Percentiles rank a stretch among this genome's conserved stretches.
These are phyloP conservation scores for Coemansia asiatica DNA, from an alignment of 192 early-diverging fungal genomes.

Conservation along the genomic window DNA sequence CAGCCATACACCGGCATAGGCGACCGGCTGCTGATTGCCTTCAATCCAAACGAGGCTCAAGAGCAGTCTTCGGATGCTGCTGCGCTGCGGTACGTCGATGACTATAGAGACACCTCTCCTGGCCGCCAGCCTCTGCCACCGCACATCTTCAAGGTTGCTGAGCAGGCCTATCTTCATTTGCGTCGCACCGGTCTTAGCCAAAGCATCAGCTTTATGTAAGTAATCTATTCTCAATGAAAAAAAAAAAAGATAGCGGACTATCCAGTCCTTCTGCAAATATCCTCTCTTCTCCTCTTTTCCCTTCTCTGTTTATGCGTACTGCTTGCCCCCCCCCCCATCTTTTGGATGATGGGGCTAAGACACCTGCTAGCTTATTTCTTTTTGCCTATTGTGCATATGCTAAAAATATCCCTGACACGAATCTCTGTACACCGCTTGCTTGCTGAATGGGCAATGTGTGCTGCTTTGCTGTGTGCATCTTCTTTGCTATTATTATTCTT, in stretches of 20 bases:
- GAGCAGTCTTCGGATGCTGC: slow-evolving; percentile 59
- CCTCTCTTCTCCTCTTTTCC: no score
- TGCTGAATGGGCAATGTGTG: no score
- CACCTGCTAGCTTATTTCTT: no score
- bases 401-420: no score
- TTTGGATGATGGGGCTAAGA: background rate
- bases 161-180: slow-evolving; percentile 86
- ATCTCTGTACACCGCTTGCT: no score
- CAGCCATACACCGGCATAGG: slow-evolving; percentile 71
- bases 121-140: slow-evolving; percentile 58
- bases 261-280: no score
- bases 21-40: slow-evolving; percentile 65
- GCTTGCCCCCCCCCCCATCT: no score
- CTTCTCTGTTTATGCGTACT: no score
- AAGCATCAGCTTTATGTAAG: slow-evolving; percentile 82
- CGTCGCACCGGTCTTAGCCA: slow-evolving; percentile 82
- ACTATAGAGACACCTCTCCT: slow-evolving; percentile 65
- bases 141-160: slow-evolving; percentile 83
- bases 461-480: background rate
- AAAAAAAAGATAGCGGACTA: background rate
- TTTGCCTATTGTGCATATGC: no score
- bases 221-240: background rate
- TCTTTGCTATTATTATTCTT: background rate
- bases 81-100: slow-evolving; percentile 70
- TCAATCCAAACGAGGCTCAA: slow-evolving; percentile 63